Evolutionary conservation across 768 basidiomycete species (phyloP), one percentile per base, ranked within the genome.

Genomic region (Suillus americanus): DNA sequence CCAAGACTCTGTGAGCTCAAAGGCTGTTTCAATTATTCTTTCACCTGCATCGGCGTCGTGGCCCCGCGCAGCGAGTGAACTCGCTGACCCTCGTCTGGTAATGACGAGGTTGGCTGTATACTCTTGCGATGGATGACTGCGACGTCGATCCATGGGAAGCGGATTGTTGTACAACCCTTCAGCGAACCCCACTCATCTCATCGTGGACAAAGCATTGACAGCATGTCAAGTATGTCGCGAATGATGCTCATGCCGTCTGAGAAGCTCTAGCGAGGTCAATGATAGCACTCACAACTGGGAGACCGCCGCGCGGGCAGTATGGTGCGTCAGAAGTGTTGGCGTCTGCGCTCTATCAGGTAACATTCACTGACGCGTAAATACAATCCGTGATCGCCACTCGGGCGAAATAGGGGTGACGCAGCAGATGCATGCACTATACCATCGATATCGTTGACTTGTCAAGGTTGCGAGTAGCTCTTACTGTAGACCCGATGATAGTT

Each of bases 81-180:
- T 67, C 66, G 65, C 12, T 59, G 68, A 67, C 66, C 64, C 65
- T 71, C 64, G 55, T 69, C 71, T 72, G 73, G 71, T 62, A 63
- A 65, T 65, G 77, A 70, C 67, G 66, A 69, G 59, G 65, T 59
- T 60, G 65, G 54, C 66, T 65, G 73, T 62, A 79, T 79, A 78
- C 79, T 87, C 85, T 82, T 88, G 87, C 87, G 87, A 88, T 88
- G 86, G 87, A 89, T 88, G 86, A 89, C 87, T 89, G 85, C 87
- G 84, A 82, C 81, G 81, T 79, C 78, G 85, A 81, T 85, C 78
- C 80, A 77, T 54, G 68, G 69, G 74, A 69, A 68, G 65, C 61
- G 59, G 72, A 72, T 68, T 46, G 63, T 30, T 35, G 53, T 61
- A 62, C 59, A 59, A 41, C 65, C 30, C 45, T 62, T 35, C 53